These are phyloP conservation scores for Chlorella sp. DNA, from an alignment of 139 green algal species.

Conservation along the genomic window DNA sequence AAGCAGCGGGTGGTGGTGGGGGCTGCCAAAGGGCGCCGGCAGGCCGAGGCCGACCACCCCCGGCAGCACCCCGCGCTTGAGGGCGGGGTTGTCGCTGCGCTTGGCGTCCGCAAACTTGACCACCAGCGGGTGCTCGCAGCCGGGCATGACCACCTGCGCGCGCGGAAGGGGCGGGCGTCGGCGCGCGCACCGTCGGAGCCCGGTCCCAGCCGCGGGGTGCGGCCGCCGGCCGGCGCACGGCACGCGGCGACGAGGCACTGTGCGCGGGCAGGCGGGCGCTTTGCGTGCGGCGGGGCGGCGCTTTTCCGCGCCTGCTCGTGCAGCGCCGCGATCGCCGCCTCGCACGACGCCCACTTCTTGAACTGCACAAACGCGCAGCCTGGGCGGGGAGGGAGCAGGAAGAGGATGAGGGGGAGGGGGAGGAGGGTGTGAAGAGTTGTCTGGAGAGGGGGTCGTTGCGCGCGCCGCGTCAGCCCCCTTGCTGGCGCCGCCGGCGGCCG, in stretches of 20 bases:
- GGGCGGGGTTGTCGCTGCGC: slow-evolving; percentile 12
- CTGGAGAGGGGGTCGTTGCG: background rate
- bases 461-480: no score
- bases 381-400: slow-evolving; percentile 10
- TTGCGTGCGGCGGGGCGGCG: no score
- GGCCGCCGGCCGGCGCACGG: no score
- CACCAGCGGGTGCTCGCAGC: slow-evolving; percentile 71
- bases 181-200: no score
- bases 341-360: slow-evolving; percentile 69
- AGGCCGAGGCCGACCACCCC: background rate
- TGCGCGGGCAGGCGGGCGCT: no score
- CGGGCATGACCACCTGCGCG: slow-evolving; percentile 68
- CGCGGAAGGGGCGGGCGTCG: no score
- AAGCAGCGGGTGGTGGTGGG: no score
- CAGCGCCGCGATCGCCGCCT: slow-evolving; percentile 74
- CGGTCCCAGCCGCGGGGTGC: no score
- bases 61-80: no score
- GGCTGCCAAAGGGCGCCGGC: no score
- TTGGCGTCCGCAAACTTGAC: slow-evolving; percentile 89
- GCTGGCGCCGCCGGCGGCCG: no score
- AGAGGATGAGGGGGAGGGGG: background rate
- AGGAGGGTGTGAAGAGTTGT: background rate
- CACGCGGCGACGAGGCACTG: no score
- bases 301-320: slow-evolving; percentile 69
- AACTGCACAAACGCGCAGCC: slow-evolving; percentile 86